A percentile compares a stretch with the other conserved stretches of the same genome.
These are phyloP conservation scores for Blepharisma undulans DNA, from an alignment of 169 alveolate species.

Conservation along the genomic window DNA sequence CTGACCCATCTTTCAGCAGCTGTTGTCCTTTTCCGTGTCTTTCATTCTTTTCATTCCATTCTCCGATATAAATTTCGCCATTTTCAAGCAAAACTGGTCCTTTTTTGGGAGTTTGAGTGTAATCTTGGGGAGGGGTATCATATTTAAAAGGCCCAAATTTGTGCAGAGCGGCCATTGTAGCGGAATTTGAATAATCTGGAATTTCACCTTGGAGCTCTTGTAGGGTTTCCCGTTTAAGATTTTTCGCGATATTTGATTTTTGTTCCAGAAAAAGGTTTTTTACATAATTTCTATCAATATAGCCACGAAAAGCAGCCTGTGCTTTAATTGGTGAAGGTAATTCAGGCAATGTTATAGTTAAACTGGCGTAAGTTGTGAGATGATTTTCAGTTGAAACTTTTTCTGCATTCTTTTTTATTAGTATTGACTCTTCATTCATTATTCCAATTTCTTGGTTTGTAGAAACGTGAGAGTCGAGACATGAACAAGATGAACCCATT, in stretches of 20 bases:
- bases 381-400: neutral
- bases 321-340: neutral
- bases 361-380: neutral
- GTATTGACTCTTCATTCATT: neutral
- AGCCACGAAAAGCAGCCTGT: neutral
- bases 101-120: slow-evolving; percentile 32
- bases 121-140: slow-evolving; percentile 14
- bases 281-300: neutral
- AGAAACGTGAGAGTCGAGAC: neutral
- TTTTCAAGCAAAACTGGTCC: slow-evolving; percentile 61
- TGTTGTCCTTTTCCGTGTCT: slow-evolving; percentile 82
- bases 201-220: slow-evolving; percentile 35
- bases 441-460: neutral
- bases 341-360: neutral
- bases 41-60: slow-evolving; percentile 66
- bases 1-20: slow-evolving; percentile 81
- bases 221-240: neutral
- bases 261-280: neutral
- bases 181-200: slow-evolving; percentile 65
- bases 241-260: neutral
- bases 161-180: slow-evolving; percentile 44
- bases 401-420: neutral
- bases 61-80: slow-evolving; percentile 66
- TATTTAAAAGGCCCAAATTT: slow-evolving; percentile 54
- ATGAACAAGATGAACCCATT: neutral